These are phyloP conservation scores for Kodamaea nitidulidarum DNA, from an alignment of 805 yeast genomes.

Conservation along the genomic window DNA sequence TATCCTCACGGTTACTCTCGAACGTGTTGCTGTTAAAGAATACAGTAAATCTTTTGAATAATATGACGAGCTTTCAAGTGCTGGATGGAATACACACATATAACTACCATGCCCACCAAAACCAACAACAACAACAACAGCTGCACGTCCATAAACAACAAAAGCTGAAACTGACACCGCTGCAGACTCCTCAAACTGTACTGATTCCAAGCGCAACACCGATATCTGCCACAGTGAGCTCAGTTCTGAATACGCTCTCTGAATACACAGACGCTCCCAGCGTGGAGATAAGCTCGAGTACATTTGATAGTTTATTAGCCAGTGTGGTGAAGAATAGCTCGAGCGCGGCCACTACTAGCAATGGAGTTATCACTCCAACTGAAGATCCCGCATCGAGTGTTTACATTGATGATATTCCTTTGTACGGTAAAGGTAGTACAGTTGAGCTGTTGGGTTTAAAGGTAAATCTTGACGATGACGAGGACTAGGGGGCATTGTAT, in stretches of 20 bases:
- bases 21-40: conserved; percentile 34
- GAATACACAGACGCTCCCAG: conserved; percentile 9
- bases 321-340: conserved; percentile 16
- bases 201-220: conserved; percentile 11
- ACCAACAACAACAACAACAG: conserved; percentile 7
- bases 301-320: conserved; percentile 30
- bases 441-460: conserved; percentile 33
- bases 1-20: conserved; percentile 60
- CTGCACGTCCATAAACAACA: conserved; percentile 5
- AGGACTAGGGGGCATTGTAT: not conserved
- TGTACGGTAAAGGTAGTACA: conserved; percentile 37
- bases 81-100: conserved; percentile 35
- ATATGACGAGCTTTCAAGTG: conserved; percentile 29
- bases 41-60: conserved; percentile 29
- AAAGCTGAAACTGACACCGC: conserved; percentile 7
- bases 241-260: conserved; percentile 9
- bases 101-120: conserved; percentile 11
- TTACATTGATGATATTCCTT: conserved; percentile 37
- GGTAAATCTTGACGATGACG: conserved; percentile 20
- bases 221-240: conserved; percentile 11
- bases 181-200: conserved; percentile 17
- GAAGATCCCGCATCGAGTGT: conserved; percentile 18
- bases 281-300: conserved; percentile 25
- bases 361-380: conserved; percentile 7
- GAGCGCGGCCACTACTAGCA: not conserved